phyloP scores from a whole-genome alignment of 768 basidiomycete species.

The Podaxis mareebaensis region DNA sequence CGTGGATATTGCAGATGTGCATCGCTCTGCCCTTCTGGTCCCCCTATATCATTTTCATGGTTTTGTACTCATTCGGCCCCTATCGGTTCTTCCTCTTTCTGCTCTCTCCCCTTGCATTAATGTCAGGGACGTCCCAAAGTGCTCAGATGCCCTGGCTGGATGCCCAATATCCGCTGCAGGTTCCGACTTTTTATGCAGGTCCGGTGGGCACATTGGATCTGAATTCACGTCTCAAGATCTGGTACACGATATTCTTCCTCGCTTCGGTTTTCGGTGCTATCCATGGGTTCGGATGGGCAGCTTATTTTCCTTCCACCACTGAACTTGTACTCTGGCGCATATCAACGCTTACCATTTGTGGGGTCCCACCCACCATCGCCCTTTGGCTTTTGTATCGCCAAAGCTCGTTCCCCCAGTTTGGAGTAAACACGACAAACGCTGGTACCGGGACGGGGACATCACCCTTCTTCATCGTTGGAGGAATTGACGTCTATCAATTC shows the following conservation, averaged over 20 bases:
- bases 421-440: neutral
- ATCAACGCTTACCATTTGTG: neutral
- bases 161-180: neutral
- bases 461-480: neutral
- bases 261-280: conserved; percentile 21
- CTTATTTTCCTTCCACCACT: conserved; percentile 15
- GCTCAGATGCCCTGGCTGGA: neutral
- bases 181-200: conserved; percentile 2
- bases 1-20: conserved; percentile 8
- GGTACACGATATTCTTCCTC: conserved; percentile 5
- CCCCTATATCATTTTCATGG: neutral
- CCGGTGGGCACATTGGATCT: neutral
- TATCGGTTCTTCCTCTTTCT: conserved; percentile 7
- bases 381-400: conserved; percentile 2
- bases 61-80: neutral
- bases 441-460: no score
- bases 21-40: conserved; percentile 6
- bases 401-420: neutral
- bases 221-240: neutral
- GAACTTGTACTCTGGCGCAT: conserved; percentile 18
- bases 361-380: conserved; percentile 7
- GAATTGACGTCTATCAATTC: neutral
- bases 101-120: conserved; percentile 2
- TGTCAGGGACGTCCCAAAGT: neutral
- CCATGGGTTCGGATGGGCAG: conserved; percentile 20